Evolutionary conservation across 345 rosid species (phyloP).

Genomic region (Corymbia maculata): DNA sequence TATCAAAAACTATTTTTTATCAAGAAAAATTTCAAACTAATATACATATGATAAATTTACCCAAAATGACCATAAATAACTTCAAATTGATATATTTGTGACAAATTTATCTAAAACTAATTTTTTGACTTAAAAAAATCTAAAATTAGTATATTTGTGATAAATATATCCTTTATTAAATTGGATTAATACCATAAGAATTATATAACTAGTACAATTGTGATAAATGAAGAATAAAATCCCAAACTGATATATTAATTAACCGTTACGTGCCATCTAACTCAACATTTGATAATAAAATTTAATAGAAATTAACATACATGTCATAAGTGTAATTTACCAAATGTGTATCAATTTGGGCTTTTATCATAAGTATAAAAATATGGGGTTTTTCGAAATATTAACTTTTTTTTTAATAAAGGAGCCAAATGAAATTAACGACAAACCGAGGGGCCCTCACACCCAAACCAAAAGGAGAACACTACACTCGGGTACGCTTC

Average conservation of each 20-base stretch:
- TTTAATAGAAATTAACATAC: rapidly evolving
- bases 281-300: rapidly evolving
- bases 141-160: rapidly evolving
- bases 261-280: rapidly evolving
- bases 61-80: too few species aligned
- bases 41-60: too few species aligned
- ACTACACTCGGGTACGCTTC: background rate
- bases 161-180: rapidly evolving
- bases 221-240: rapidly evolving
- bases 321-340: too few species aligned
- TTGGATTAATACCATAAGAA: rapidly evolving
- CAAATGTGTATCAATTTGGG: too few species aligned
- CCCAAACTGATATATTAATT: rapidly evolving
- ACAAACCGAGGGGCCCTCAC: background rate
- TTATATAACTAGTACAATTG: too few species aligned
- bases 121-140: too few species aligned
- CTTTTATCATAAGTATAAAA: too few species aligned
- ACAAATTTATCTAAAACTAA: too few species aligned
- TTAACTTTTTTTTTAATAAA: rapidly evolving
- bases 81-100: too few species aligned
- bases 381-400: background rate
- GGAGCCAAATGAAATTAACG: background rate
- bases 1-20: too few species aligned
- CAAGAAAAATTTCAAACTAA: too few species aligned
- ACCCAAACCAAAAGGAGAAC: too few species aligned